Percentiles rank a stretch among this genome's conserved stretches.
Conservation (phyloP, 1,139 yeast species). For the Debaryomycetaceae sp. region DNA sequence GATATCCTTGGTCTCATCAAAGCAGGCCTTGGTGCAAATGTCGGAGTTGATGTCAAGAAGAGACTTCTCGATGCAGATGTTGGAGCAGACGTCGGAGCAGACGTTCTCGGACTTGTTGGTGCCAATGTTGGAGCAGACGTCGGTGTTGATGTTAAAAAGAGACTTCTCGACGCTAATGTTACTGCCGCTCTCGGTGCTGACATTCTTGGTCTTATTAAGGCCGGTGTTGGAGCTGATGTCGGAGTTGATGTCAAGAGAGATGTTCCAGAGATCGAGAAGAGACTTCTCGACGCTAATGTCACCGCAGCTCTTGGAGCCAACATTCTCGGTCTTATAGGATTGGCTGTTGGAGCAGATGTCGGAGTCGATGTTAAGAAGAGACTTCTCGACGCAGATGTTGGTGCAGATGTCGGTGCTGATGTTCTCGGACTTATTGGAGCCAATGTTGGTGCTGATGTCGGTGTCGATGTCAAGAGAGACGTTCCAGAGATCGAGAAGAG, state of each 20-base stretch:
- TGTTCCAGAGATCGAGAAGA: too few relatives aligned
- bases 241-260: not conserved
- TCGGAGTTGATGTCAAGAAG: conserved; percentile 11
- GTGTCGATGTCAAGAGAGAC: not conserved
- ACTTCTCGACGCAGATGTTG: not conserved
- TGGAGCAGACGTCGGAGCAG: conserved; percentile 8
- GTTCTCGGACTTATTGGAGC: not conserved
- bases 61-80: too few relatives aligned
- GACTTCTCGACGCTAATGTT: not conserved
- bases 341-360: not conserved
- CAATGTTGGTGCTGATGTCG: not conserved
- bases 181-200: not conserved
- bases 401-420: not conserved
- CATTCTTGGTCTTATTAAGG: not conserved
- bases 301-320: conserved; percentile 3
- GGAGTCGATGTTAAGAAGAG: not conserved
- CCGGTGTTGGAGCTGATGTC: not conserved
- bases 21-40: conserved; percentile 11
- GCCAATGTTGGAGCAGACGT: not conserved
- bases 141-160: not conserved
- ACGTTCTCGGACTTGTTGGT: conserved; percentile 10
- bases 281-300: conserved; percentile 3
- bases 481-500: not conserved
- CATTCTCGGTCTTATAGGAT: not conserved
- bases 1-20: conserved; percentile 8